Evolutionary conservation across 495 filamentous ascomycete species (phyloP), one percentile per base, ranked within the genome.

Genomic region (Pseudoneurospora amorphoporcata): DNA sequence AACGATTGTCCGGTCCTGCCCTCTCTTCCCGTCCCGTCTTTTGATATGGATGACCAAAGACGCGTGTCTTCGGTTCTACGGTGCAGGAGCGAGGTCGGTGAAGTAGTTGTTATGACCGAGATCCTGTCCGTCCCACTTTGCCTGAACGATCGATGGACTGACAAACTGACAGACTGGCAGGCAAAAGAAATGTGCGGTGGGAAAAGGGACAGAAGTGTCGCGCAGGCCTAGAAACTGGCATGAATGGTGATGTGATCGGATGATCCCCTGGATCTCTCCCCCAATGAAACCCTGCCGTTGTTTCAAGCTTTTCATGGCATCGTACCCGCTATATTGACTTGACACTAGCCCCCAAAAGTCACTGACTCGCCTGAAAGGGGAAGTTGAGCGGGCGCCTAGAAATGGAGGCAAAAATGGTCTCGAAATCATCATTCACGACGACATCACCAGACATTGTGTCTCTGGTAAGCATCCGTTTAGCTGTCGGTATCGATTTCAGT

Each of bases 401-500:
- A 65, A 2, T 12, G 23, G 3, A 65, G 53, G 29, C 53, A 65
- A 65, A 14, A 32, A 6, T 2, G 2, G 2, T 32, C 0, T 0
- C 2, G 45, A 58, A 61, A 8, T 0, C 47, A 32, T 8, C 0
- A n/a, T 8, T 0, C 53, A 32, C 53, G 53, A 32, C 45, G 8
- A 47, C 19, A 32, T 2, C 23, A 16, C 6, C 10, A 2, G 3
- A 2, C 23, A 3, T 23, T 2, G 4, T 12, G 8, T 53, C 9
- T 19, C 3, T 47, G 43, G 9, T 23, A 53, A 12, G n/a, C 3
- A 23, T 53, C 37, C 37, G 3, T 53, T 12, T 53, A 23, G 2
- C 0, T 23, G 23, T 16, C 0, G 12, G 0, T 6, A 2, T 2
- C 2, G 2, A 35, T 0, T 9, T 35, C 29, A 35, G 1, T 8